phyloP scores from a whole-genome alignment of 495 filamentous ascomycete genomes.

The Bathelium albidoporum region DNA sequence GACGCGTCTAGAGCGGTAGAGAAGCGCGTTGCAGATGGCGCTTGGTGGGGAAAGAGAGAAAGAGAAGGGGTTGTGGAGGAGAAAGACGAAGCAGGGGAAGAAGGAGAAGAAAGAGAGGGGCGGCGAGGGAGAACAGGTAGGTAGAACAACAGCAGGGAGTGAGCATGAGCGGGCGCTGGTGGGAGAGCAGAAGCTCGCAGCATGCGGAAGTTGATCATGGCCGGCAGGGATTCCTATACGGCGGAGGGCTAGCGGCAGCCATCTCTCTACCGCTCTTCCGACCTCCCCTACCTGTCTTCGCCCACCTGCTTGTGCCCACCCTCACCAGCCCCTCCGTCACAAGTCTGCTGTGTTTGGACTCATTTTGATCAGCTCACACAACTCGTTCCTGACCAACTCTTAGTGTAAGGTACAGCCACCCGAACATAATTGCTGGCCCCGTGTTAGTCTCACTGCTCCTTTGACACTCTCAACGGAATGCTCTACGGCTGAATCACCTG shows the following conservation, averaged over 20 bases:
- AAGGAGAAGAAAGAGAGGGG: not conserved
- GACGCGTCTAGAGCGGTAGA: not conserved
- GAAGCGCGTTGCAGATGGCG: not conserved
- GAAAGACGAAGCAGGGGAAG: not conserved
- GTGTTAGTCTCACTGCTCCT: not conserved
- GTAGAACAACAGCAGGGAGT: not conserved
- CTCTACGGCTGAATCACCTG: not conserved
- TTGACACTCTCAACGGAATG: not conserved
- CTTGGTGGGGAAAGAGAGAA: not conserved
- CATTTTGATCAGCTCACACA: conserved; percentile 15
- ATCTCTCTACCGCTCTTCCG: conserved; percentile 1
- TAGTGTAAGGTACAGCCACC: not conserved
- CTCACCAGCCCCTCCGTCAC: conserved; percentile 2
- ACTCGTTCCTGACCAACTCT: no score
- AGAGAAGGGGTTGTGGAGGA: not conserved
- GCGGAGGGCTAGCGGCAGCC: conserved; percentile 4
- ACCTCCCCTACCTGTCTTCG: not conserved
- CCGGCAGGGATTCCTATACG: not conserved
- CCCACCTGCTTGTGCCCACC: not conserved
- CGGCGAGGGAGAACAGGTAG: not conserved
- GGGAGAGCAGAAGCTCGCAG: not conserved
- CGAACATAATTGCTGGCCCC: not conserved
- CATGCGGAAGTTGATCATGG: conserved; percentile 4
- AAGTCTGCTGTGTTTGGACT: conserved; percentile 24
- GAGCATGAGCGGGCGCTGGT: not conserved